Conservation (phyloP, 257 asterid genomes). For the Knoxia roxburghii region DNA sequence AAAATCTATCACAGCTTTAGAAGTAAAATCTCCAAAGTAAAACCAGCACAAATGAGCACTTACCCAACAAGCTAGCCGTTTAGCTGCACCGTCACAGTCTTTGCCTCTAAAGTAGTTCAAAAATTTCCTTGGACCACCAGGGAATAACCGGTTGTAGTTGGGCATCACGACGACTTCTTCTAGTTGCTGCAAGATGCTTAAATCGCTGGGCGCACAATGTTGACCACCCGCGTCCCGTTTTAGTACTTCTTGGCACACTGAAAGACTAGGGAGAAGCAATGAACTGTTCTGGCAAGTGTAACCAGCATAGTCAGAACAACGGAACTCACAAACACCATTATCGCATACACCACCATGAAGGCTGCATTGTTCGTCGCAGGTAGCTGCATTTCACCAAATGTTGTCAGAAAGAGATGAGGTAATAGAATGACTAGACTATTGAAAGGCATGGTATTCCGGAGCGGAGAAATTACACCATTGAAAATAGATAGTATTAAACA, state of each 20-base stretch:
- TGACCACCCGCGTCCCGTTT: conserved; percentile 64
- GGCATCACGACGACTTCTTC: conserved; percentile 99
- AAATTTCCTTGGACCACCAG: conserved; percentile 92
- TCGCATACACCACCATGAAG: conserved; percentile 99
- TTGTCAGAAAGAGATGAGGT: conserved; percentile 5
- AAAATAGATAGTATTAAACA: neutral
- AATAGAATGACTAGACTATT: neutral
- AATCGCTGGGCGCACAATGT: conserved; percentile 94
- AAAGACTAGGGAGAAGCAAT: conserved; percentile 73
- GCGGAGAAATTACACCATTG: neutral
- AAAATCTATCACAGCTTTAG: too few relatives aligned
- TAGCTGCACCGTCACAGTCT: conserved; percentile 96
- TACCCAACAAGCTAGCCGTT: conserved; percentile 99
- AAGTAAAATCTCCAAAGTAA: neutral
- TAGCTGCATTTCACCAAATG: conserved; percentile 45
- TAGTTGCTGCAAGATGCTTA: conserved; percentile 84
- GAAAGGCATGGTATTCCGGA: neutral
- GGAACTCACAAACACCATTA: conserved; percentile 92
- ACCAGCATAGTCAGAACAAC: conserved; percentile 98
- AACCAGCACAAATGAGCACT: conserved; percentile 22
- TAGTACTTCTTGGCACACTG: conserved; percentile 80
- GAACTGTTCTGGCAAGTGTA: conserved; percentile 98
- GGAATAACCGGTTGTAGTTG: conserved; percentile 87
- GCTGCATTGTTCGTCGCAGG: conserved; percentile 96
- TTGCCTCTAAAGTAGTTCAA: conserved; percentile 77